A percentile compares a stretch with the other conserved stretches of the same genome.
These are phyloP conservation scores for Pulveroboletus sp. DNA, from an alignment of 768 basidiomycete genomes.

Conservation along the genomic window DNA sequence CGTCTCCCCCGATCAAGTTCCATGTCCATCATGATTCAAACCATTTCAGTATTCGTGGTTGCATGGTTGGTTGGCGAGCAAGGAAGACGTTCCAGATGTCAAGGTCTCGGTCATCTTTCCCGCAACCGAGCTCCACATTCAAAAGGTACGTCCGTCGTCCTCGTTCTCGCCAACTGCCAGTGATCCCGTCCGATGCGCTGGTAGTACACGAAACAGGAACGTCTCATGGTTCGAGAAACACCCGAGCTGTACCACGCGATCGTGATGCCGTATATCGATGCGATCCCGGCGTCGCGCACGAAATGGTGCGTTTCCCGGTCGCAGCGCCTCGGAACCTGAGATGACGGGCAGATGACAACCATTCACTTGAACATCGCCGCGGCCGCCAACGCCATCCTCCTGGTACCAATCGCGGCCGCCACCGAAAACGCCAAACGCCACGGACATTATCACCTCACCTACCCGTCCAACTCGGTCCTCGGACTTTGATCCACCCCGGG, in stretches of 20 bases:
- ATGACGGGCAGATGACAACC: too few species aligned
- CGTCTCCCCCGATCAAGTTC: slow-evolving; percentile 14
- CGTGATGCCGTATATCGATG: slow-evolving; percentile 75
- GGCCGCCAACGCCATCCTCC: too few species aligned
- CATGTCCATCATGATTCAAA: too few species aligned
- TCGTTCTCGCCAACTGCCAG: not conserved
- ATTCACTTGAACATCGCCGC: too few species aligned
- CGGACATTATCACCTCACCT: too few species aligned
- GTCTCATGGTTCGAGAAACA: slow-evolving; percentile 78
- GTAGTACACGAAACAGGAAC: slow-evolving; percentile 75
- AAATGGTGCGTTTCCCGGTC: slow-evolving; percentile 59
- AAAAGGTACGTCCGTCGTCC: slow-evolving; percentile 42
- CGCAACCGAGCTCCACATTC: slow-evolving; percentile 86
- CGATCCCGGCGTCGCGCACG: slow-evolving; percentile 73
- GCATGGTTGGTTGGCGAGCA: slow-evolving; percentile 63
- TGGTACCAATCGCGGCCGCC: too few species aligned
- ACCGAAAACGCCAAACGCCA: too few species aligned
- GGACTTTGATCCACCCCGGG: too few species aligned
- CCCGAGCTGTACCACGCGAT: slow-evolving; percentile 67
- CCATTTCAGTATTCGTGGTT: slow-evolving; percentile 76
- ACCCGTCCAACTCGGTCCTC: too few species aligned
- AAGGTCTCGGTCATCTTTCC: slow-evolving; percentile 86
- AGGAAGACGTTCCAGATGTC: slow-evolving; percentile 52
- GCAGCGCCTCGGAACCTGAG: too few species aligned
- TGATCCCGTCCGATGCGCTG: too few species aligned